Evolutionary conservation across 2,329 filamentous ascomycete species (phyloP).

Genomic region (Albifimbria verrucaria): DNA sequence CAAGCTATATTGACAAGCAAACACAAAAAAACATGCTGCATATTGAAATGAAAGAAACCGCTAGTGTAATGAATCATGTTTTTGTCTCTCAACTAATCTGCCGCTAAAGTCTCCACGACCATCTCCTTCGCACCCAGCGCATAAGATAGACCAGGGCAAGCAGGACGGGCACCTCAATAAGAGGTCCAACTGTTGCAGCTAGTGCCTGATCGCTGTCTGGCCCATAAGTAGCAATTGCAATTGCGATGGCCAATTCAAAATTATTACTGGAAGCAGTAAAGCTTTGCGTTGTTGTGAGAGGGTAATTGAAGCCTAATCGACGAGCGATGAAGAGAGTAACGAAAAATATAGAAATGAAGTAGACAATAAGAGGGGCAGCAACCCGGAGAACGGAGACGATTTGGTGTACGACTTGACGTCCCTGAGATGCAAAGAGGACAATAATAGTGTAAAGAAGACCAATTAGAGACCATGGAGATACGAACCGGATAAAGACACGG

Average conservation of each 20-base stretch:
- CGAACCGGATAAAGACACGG: conserved; percentile 63
- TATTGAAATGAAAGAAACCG: no score
- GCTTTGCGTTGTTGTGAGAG: conserved; percentile 65
- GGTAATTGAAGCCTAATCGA: conserved; percentile 65
- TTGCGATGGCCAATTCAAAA: conserved; percentile 67
- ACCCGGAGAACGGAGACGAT: conserved; percentile 74
- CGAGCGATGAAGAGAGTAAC: conserved; percentile 56
- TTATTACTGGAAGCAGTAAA: conserved; percentile 83
- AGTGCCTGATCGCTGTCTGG: conserved; percentile 75
- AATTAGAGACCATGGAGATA: conserved; percentile 72
- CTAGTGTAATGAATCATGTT: no score
- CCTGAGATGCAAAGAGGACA: conserved; percentile 81
- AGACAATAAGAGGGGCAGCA: conserved; percentile 69
- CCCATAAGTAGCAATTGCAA: conserved; percentile 74
- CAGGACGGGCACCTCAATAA: conserved; percentile 76
- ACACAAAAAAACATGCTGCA: no score
- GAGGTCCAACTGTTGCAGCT: conserved; percentile 72
- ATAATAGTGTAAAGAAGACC: conserved; percentile 85
- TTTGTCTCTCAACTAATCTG: no score
- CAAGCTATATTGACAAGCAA: no score
- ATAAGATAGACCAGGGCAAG: conserved; percentile 65
- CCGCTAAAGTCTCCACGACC: conserved; percentile 26
- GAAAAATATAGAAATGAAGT: conserved; percentile 69
- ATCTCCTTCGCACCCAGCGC: conserved; percentile 54
- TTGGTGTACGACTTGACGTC: conserved; percentile 67